A percentile compares a stretch with the other conserved stretches of the same genome.
Conservation (phyloP, 352 stramenopile species). For the Albugo laibachii region DNA sequence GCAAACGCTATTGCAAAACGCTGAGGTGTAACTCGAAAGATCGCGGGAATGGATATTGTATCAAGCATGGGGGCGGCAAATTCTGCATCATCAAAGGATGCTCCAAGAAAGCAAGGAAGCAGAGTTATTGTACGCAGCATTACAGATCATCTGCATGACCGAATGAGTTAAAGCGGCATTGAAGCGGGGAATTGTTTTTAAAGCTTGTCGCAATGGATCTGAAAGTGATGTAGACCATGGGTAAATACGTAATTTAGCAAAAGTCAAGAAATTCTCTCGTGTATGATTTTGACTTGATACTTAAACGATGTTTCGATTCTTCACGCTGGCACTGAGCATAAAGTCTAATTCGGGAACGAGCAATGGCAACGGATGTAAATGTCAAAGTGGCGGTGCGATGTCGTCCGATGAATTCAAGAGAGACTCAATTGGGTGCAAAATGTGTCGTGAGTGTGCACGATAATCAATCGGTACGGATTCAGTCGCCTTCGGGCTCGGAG, state of each 20-base stretch:
- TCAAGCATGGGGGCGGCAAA: slow-evolving; percentile 1
- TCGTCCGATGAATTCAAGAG: slow-evolving; percentile 64
- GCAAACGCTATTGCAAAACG: neutral
- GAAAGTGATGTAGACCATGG: too few relatives aligned
- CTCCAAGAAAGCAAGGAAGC: neutral
- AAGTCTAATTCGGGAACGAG: too few relatives aligned
- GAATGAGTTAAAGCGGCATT: too few relatives aligned
- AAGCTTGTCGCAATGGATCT: too few relatives aligned
- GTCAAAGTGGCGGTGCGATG: slow-evolving; percentile 81
- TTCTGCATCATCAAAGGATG: neutral
- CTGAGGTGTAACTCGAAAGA: neutral
- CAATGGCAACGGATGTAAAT: slow-evolving; percentile 51
- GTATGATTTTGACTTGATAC: too few relatives aligned
- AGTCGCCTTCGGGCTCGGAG: slow-evolving; percentile 4
- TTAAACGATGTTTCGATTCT: too few relatives aligned
- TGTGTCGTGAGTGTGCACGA: slow-evolving; percentile 38
- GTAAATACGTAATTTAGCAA: too few relatives aligned
- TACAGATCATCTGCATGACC: too few relatives aligned
- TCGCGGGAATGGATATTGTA: neutral
- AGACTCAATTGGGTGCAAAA: slow-evolving; percentile 33
- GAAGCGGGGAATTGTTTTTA: too few relatives aligned
- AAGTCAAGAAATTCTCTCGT: too few relatives aligned
- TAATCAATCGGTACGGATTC: slow-evolving; percentile 32
- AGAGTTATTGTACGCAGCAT: neutral
- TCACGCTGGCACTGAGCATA: too few relatives aligned